Base-by-base conservation (phyloP, 208 protist species). In the Acanthamoeba castellanii region DNA sequence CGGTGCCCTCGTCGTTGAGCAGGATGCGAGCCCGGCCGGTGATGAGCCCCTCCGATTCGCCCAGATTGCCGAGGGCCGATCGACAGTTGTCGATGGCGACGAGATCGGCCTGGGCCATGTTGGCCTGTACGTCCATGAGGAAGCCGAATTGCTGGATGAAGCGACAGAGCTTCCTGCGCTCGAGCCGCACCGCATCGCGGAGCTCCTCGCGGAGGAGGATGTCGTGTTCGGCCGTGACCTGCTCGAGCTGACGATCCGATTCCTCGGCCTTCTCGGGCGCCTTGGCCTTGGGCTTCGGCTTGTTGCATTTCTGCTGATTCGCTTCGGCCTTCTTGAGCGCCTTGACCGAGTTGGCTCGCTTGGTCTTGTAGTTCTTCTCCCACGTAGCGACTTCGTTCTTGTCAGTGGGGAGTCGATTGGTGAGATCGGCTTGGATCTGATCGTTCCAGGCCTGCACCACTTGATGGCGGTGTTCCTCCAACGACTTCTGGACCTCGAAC, bases 321-420 rank as follows among this genome's bases (percentile, higher is more conserved):
- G 82, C 82, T 32, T 90, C 82, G 45, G 82, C 82, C 57, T 90
- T 90, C 82, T 90, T 90, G 30, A 90, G 82, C 25, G 47, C 57
- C 57, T 90, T 90, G 55, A 90, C 47, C 16, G 82, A 90, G 57
- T 90, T 90, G 57, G 82, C 34, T 7, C 82, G 47, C 47, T 70
- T 59, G 57, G 55, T 42, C 57, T 90, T 90, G 82, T 90, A 90
- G 57, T 90, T 59, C 32, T 90, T 90, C 47, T 90, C 82, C 47
- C 47, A 68, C 30, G 55, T 27, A 22, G 57, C 55, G 20, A 68
- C 82, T 22, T 90, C 82, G 47, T 22, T 37, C 82, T 90, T 90
- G 82, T 90, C 82, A 1, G 22, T 90, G 47, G 55, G 55, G 30
- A 90, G 82, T 7, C 82, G 47, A 20, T 90, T 68, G 45, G 30